Evolutionary conservation across 1,284 basidiomycete genomes (phyloP).

Genomic region (Volvariella surrecta): DNA sequence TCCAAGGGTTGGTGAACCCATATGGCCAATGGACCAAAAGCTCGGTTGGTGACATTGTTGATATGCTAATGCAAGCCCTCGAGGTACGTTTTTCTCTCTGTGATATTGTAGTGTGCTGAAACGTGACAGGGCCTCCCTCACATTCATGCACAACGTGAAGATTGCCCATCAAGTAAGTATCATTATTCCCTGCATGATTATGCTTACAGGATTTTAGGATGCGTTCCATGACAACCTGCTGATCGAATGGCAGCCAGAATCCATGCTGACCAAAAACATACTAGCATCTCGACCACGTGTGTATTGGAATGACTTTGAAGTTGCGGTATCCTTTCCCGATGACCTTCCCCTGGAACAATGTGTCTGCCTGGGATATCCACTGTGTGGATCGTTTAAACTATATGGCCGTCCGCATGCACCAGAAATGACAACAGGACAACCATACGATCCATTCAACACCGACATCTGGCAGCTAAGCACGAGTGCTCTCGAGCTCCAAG

Average conservation of each 20-base stretch:
- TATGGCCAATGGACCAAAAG: slow-evolving; percentile 14
- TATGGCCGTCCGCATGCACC: too few relatives aligned
- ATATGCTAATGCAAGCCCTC: slow-evolving; percentile 21
- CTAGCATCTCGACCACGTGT: slow-evolving; percentile 16
- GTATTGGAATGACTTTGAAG: slow-evolving; percentile 21
- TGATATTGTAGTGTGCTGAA: not conserved
- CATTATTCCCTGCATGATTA: not conserved
- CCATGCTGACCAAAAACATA: slow-evolving; percentile 11
- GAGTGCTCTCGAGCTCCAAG: too few relatives aligned
- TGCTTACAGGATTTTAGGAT: slow-evolving; percentile 12
- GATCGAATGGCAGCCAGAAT: slow-evolving; percentile 19
- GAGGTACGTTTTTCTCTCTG: slow-evolving; percentile 15
- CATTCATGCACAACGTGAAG: slow-evolving; percentile 13
- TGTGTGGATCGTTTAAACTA: too few relatives aligned
- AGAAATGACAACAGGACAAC: slow-evolving; percentile 12
- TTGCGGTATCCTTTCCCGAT: too few relatives aligned
- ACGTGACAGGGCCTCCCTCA: slow-evolving; percentile 14
- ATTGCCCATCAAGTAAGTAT: slow-evolving; percentile 15
- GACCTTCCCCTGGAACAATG: too few relatives aligned
- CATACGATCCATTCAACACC: slow-evolving; percentile 19
- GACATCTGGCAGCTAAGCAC: slow-evolving; percentile 22
- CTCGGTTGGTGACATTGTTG: slow-evolving; percentile 21
- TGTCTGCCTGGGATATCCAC: too few relatives aligned
- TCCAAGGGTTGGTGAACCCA: slow-evolving; percentile 14
- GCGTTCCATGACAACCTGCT: slow-evolving; percentile 20